Conservation (phyloP, 805 yeast genomes). For the Limtongia smithiae region DNA sequence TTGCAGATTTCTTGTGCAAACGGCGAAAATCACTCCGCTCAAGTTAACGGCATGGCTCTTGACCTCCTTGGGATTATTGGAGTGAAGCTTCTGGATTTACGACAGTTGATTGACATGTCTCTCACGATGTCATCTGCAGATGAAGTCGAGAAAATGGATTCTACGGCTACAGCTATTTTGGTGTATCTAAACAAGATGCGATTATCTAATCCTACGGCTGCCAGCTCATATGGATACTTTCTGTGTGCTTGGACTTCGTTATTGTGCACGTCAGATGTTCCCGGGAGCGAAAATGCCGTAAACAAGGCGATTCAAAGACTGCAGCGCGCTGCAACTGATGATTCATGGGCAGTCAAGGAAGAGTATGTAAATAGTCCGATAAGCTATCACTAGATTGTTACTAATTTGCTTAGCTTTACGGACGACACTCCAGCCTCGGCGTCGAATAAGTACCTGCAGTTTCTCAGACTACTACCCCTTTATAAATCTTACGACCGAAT, state of each 20-base stretch:
- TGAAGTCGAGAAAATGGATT: constrained; percentile 6
- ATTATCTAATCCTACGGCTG: constrained; percentile 13
- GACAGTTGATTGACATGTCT: background rate
- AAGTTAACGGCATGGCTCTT: constrained; percentile 50
- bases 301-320: background rate
- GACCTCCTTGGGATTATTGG: constrained; percentile 65
- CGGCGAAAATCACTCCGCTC: constrained; percentile 40
- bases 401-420: constrained; percentile 2
- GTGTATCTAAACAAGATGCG: constrained; percentile 23
- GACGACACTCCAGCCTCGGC: constrained; percentile 17
- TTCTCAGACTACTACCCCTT: constrained; percentile 27
- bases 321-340: constrained; percentile 9
- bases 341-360: constrained; percentile 20
- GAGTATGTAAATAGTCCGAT: constrained; percentile 12
- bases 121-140: constrained; percentile 1
- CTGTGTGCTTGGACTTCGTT: constrained; percentile 13
- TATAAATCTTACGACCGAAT: constrained; percentile 49
- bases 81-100: constrained; percentile 39
- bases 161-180: constrained; percentile 9
- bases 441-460: constrained; percentile 32
- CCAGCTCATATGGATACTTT: constrained; percentile 17
- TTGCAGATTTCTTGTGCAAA: constrained; percentile 29
- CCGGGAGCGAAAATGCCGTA: background rate
- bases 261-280: constrained; percentile 6
- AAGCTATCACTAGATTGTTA: background rate